A percentile compares a stretch with the other conserved stretches of the same genome.
phyloP scores from a whole-genome alignment of 192 early-diverging fungal species.

The Backusella circina region DNA sequence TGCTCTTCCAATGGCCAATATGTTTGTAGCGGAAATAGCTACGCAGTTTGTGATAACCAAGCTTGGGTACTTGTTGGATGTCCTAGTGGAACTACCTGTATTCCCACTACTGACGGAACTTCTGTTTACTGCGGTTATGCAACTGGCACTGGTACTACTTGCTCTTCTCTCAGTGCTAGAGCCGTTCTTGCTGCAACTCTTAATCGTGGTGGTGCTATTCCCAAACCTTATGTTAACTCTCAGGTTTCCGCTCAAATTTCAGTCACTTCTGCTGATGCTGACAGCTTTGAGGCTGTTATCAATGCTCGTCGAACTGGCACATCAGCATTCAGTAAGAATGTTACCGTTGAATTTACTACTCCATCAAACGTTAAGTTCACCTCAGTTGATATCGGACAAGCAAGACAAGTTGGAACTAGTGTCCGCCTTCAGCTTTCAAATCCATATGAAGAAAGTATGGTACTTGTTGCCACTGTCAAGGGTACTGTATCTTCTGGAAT shows the following conservation, averaged over 20 bases:
- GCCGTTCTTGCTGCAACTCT: neutral
- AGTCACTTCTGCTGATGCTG: neutral
- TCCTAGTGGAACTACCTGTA: constrained; percentile 42
- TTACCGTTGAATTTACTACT: constrained; percentile 14
- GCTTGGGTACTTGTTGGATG: constrained; percentile 42
- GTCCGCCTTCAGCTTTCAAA: constrained; percentile 9
- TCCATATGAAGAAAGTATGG: constrained; percentile 7
- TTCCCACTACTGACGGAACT: constrained; percentile 35
- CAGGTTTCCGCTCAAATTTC: constrained; percentile 15
- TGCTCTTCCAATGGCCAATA: constrained; percentile 39
- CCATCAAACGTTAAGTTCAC: constrained; percentile 1
- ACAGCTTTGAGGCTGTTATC: neutral
- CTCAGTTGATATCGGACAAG: neutral
- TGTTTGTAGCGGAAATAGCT: constrained; percentile 39
- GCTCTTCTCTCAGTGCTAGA: neutral
- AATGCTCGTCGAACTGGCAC: constrained; percentile 20
- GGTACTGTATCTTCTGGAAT: constrained; percentile 6
- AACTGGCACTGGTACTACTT: neutral
- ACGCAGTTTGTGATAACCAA: constrained; percentile 42
- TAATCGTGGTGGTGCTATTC: neutral
- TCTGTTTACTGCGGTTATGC: constrained; percentile 35
- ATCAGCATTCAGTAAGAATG: neutral
- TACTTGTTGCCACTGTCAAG: constrained; percentile 10
- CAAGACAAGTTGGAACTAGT: constrained; percentile 9
- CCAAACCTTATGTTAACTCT: constrained; percentile 10